These are phyloP conservation scores for Vigna hirtella DNA, from an alignment of 306 rosid species.

Conservation along the genomic window DNA sequence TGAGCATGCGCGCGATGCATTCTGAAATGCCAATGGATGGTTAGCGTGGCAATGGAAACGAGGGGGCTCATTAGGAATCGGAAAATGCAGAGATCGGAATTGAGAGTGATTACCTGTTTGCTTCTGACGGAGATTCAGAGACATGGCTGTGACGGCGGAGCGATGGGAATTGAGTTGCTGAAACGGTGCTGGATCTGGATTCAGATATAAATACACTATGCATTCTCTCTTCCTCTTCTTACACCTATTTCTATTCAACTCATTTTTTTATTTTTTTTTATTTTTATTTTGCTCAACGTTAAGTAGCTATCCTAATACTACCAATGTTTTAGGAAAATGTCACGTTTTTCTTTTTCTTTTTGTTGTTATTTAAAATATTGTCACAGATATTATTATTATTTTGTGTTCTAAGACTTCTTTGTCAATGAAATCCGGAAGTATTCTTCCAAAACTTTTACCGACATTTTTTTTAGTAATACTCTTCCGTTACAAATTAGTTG, in stretches of 20 bases:
- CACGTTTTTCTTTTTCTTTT: too few species aligned
- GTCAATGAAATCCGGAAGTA: too few species aligned
- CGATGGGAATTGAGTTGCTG: background rate
- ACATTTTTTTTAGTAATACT: too few species aligned
- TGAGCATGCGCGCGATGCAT: conserved; percentile 88
- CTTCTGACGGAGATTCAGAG: conserved; percentile 51
- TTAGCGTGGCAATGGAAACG: background rate
- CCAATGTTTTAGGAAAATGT: background rate
- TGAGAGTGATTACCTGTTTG: conserved; percentile 39
- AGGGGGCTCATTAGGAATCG: background rate
- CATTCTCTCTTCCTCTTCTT: background rate
- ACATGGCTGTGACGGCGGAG: conserved; percentile 6
- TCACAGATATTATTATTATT: too few species aligned
- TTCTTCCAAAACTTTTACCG: too few species aligned
- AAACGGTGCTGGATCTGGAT: conserved; percentile 1
- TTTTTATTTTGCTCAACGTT: background rate
- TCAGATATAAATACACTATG: background rate
- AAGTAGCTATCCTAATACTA: background rate
- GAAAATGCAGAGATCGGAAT: background rate
- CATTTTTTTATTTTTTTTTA: background rate
- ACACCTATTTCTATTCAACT: background rate
- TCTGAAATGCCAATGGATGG: conserved; percentile 54
- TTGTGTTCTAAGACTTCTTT: too few species aligned
- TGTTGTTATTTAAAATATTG: too few species aligned
- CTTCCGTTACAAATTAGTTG: too few species aligned